A percentile compares a stretch with the other conserved stretches of the same genome.
Conservation (phyloP, 1,139 yeast genomes). For the Candida sanyaensis region DNA sequence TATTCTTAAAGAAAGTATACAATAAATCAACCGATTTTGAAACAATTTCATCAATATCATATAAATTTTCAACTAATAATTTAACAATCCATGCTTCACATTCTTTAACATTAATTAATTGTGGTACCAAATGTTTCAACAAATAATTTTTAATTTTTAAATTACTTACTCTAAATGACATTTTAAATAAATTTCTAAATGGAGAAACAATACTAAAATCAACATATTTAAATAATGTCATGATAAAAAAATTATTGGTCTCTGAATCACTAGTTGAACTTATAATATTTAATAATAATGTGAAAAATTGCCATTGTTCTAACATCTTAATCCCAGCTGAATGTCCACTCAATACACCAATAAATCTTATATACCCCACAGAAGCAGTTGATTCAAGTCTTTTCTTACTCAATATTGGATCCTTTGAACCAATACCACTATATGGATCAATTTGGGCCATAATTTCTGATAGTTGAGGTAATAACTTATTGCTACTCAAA, state of each 20-base stretch:
- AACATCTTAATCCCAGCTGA: constrained; percentile 65
- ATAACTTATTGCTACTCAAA: constrained; percentile 69
- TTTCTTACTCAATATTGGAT: constrained; percentile 67
- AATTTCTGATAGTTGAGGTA: constrained; percentile 87
- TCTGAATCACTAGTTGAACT: constrained; percentile 36
- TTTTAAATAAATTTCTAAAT: constrained; percentile 63
- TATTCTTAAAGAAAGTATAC: constrained; percentile 16
- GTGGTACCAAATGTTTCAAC: constrained; percentile 53
- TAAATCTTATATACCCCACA: constrained; percentile 73
- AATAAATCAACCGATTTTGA: constrained; percentile 54
- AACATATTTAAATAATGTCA: constrained; percentile 58
- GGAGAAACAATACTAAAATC: constrained; percentile 68
- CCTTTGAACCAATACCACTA: constrained; percentile 72
- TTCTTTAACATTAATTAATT: constrained; percentile 33
- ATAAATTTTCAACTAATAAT: constrained; percentile 66
- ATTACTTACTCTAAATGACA: constrained; percentile 62
- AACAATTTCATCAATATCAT: constrained; percentile 65
- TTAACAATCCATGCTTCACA: constrained; percentile 44
- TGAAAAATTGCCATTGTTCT: constrained; percentile 83
- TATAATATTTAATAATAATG: constrained; percentile 73
- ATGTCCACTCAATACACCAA: constrained; percentile 69
- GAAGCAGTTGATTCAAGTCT: constrained; percentile 67
- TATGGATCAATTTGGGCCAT: constrained; percentile 83
- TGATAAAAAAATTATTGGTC: constrained; percentile 55
- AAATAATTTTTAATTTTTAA: constrained; percentile 55